A percentile compares a stretch with the other conserved stretches of the same genome.
These are phyloP conservation scores for Fusarium nurragi DNA, from an alignment of 2,329 filamentous ascomycete genomes.

Conservation along the genomic window DNA sequence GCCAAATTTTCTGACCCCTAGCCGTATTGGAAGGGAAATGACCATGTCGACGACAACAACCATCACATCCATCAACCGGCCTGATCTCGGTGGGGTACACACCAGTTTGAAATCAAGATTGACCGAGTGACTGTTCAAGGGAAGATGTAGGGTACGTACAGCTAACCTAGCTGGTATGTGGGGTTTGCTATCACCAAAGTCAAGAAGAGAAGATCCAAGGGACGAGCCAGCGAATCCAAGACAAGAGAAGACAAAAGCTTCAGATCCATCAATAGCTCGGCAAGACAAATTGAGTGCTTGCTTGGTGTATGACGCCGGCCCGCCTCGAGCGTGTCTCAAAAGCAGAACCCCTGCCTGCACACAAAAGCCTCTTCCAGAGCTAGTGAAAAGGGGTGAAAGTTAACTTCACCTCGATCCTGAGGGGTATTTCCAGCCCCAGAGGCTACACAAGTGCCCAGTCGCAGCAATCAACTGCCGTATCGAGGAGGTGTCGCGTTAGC, in stretches of 20 bases:
- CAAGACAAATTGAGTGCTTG: conserved; percentile 28
- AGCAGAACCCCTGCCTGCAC: conserved; percentile 29
- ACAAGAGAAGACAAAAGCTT: conserved; percentile 23
- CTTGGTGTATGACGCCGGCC: conserved; percentile 37
- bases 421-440: conserved; percentile 27
- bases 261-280: conserved; percentile 26
- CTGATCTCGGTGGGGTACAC: conserved; percentile 25
- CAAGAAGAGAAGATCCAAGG: conserved; percentile 11
- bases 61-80: background rate
- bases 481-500: conserved; percentile 23
- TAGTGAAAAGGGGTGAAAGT: conserved; percentile 5
- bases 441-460: conserved; percentile 13
- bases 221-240: conserved; percentile 22
- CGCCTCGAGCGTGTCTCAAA: conserved; percentile 32
- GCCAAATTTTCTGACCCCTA: no score
- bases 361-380: conserved; percentile 7
- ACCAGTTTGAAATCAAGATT: background rate
- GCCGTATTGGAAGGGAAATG: conserved; percentile 6
- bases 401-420: background rate
- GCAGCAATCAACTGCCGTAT: background rate
- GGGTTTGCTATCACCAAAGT: conserved; percentile 17
- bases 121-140: conserved; percentile 10
- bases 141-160: conserved; percentile 1
- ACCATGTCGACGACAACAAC: background rate
- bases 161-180: conserved; percentile 32